phyloP scores from a whole-genome alignment of 148 eudicot genomes.

The Chenopodium formosanum region DNA sequence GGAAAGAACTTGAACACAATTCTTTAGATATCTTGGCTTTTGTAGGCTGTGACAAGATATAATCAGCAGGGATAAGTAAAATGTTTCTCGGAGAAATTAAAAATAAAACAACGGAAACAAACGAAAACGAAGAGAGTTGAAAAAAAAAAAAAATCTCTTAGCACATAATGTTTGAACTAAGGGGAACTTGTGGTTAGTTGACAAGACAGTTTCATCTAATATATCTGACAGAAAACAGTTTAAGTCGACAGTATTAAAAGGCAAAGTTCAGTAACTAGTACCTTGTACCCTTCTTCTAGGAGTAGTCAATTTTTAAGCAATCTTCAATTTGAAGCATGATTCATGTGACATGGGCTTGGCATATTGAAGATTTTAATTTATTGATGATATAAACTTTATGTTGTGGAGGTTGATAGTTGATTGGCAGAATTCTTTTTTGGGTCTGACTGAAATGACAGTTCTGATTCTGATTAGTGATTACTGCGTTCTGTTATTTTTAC shows the following conservation, averaged over 20 bases:
- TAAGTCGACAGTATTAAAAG: slow-evolving; percentile 13
- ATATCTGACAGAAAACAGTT: slow-evolving; percentile 22
- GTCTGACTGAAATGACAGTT: slow-evolving; percentile 20
- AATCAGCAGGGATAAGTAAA: background rate
- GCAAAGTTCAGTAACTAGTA: slow-evolving; percentile 14
- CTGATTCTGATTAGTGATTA: slow-evolving; percentile 13
- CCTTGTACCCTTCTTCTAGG: slow-evolving; percentile 6
- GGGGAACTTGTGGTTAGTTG: slow-evolving; percentile 2
- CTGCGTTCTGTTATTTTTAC: slow-evolving; percentile 17
- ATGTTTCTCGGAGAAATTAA: too few relatives aligned
- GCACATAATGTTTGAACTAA: background rate
- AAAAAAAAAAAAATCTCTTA: background rate
- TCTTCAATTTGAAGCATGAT: slow-evolving; percentile 13
- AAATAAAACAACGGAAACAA: background rate
- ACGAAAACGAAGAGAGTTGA: background rate
- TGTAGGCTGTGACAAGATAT: background rate
- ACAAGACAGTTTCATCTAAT: slow-evolving; percentile 17
- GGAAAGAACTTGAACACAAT: background rate
- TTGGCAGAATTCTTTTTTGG: slow-evolving; percentile 3
- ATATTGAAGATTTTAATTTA: background rate
- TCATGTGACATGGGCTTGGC: slow-evolving; percentile 21
- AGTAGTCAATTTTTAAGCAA: slow-evolving; percentile 15
- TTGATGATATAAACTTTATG: background rate
- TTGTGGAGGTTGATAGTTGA: background rate
- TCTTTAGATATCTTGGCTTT: too few relatives aligned